Conservation (phyloP, 23 red algal species). For the Gracilaria caudata region DNA sequence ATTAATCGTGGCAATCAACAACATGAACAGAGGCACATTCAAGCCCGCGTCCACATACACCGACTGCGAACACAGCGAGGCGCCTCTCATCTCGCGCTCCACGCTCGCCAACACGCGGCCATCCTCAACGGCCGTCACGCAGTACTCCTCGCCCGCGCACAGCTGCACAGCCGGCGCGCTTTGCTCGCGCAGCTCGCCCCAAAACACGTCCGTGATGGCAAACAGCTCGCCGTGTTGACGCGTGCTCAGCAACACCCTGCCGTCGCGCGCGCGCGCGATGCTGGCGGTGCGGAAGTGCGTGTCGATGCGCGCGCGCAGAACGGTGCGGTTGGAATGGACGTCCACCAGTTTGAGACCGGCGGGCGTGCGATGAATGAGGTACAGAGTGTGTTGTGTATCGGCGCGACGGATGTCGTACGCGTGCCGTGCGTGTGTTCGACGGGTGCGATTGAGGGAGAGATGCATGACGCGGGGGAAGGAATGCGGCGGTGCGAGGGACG, state of each 20-base stretch:
- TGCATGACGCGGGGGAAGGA: constrained; percentile 16
- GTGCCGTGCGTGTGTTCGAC: not conserved
- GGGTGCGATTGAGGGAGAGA: not conserved
- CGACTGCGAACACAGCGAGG: not conserved
- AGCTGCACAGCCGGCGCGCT: not conserved
- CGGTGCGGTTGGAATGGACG: not conserved
- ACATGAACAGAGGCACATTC: not conserved
- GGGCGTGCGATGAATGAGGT: not conserved
- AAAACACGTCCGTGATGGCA: constrained; percentile 15
- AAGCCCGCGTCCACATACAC: constrained; percentile 6
- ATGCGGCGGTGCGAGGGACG: not conserved
- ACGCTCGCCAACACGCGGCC: not conserved
- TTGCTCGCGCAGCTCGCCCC: not conserved
- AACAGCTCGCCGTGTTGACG: constrained; percentile 5
- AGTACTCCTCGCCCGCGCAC: not conserved
- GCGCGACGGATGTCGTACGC: not conserved
- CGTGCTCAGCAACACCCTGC: not conserved
- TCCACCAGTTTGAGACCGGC: not conserved
- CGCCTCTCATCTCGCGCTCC: not conserved
- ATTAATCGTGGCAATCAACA: constrained; percentile 10
- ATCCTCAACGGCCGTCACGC: not conserved
- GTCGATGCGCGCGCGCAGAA: not conserved
- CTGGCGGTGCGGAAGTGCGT: not conserved
- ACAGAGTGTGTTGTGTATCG: not conserved
- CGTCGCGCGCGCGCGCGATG: not conserved